Evolutionary conservation across 805 yeast genomes (phyloP), one percentile per base, ranked within the genome.

Genomic region (Starmerella scarabaei): DNA sequence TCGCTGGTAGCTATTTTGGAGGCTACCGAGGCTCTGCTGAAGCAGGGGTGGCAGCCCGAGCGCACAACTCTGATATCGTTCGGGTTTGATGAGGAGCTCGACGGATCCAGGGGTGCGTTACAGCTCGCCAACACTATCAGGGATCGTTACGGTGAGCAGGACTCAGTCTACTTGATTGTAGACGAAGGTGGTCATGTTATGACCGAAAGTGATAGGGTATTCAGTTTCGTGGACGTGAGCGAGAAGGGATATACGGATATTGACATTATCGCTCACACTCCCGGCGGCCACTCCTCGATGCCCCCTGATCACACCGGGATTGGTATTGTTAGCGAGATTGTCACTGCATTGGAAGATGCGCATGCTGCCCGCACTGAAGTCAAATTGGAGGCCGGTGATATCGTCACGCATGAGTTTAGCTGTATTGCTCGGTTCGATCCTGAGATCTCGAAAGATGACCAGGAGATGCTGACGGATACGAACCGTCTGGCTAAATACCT

Each of bases 291-390:
- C 54, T 74, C 88, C 1, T 77, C 86, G 7, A 57, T 69, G n/a
- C 91, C 93, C 7, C 88, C 86, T 2, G 77, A 72, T 35, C 91
- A 82, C 53, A 80, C 93, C 4, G 69, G 80, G 2, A 80, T 83
- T 59, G 94, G 91, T 11, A 68, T 82, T 28, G 63, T 77, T 37
- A 66, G 83, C 2, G 74, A 77, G 42, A 62, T 81, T 40, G 64
- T 77, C 9, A 57, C 63, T 8, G 49, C 56, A 15, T 62, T 82
- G 30, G 94, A 84, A 56, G 57, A 59, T 8, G 17, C 3, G 3
- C 41, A 40, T n/a, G n/a, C 23, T 8, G 66, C 70, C 43, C 77
- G 74, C 6, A 76, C 63, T 51, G 54, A 60, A 16, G 64, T 76
- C 1, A 46, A 61, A 11, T 57, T 80, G 28, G 59, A 72, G 8